Conservation (phyloP, 371 early-diverging fungal genomes). For the Phascolomyces articulosus region DNA sequence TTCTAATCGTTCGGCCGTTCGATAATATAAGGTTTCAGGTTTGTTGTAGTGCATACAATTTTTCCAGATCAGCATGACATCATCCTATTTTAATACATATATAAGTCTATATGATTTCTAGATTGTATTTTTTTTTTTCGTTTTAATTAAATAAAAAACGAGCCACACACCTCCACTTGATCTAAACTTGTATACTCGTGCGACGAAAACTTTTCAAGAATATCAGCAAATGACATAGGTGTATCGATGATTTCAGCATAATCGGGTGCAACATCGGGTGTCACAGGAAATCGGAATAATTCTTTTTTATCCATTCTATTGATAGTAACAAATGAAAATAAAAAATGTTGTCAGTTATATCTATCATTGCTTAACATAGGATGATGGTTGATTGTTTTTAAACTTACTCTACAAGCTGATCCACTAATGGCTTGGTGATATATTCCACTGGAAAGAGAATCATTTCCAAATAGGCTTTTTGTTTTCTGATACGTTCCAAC, state of each 20-base stretch:
- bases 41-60: slow-evolving; percentile 84
- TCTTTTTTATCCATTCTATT: slow-evolving; percentile 49
- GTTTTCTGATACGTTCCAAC: slow-evolving; percentile 60
- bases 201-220: slow-evolving; percentile 43
- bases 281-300: slow-evolving; percentile 70
- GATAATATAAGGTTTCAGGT: slow-evolving; percentile 72
- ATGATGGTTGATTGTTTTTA: too few species aligned
- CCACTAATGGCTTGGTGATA: slow-evolving; percentile 62
- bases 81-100: too few species aligned
- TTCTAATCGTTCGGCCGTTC: slow-evolving; percentile 60
- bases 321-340: too few species aligned
- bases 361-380: background rate
- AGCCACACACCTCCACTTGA: slow-evolving; percentile 34
- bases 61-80: slow-evolving; percentile 69
- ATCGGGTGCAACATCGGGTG: slow-evolving; percentile 79
- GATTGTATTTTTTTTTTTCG: background rate
- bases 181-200: slow-evolving; percentile 43
- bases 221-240: slow-evolving; percentile 64
- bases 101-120: slow-evolving; percentile 33
- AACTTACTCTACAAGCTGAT: slow-evolving; percentile 68
- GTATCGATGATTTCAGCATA: slow-evolving; percentile 72
- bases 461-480: slow-evolving; percentile 69
- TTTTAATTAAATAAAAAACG: background rate
- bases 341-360: background rate
- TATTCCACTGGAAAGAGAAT: slow-evolving; percentile 76